A percentile compares a stretch with the other conserved stretches of the same genome.
Evolutionary conservation across 202 grass and related monocot genomes (phyloP).

Genomic region (Cymbopogon flexuosus): DNA sequence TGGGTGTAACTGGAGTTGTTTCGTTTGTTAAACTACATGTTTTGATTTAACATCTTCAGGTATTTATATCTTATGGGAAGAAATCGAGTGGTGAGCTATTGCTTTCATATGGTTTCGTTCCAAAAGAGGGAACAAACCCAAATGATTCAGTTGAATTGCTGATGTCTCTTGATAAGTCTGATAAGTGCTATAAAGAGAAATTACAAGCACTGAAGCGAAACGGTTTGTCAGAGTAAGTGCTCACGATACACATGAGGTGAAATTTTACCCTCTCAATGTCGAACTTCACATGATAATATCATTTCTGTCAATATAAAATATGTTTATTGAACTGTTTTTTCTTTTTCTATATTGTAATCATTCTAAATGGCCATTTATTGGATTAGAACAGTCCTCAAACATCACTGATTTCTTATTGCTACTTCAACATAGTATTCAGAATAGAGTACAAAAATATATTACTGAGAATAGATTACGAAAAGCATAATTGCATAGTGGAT

Average conservation of each 20-base stretch:
- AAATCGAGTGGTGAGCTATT: constrained; percentile 94
- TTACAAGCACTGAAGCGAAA: constrained; percentile 63
- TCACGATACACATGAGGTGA: not conserved
- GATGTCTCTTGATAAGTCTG: constrained; percentile 75
- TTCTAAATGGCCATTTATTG: not conserved
- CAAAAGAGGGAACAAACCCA: constrained; percentile 91
- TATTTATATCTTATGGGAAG: constrained; percentile 96
- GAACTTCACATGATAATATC: constrained; percentile 3
- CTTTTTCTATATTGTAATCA: not conserved
- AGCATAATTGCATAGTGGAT: not conserved
- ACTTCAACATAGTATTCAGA: not conserved
- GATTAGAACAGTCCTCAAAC: not conserved
- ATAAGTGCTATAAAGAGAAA: constrained; percentile 84
- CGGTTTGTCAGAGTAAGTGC: constrained; percentile 75
- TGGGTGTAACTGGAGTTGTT: not conserved
- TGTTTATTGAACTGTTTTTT: not conserved
- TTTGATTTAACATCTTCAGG: constrained; percentile 42
- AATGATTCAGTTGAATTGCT: constrained; percentile 86
- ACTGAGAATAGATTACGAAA: not conserved
- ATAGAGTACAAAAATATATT: not conserved
- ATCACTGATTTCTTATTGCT: constrained; percentile 12
- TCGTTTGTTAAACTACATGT: not conserved
- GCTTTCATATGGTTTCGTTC: constrained; percentile 97
- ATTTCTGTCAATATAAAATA: not conserved
- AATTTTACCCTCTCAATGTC: constrained; percentile 6